Base-by-base conservation (phyloP, 345 rosid genomes). In the Brassica incana region DNA sequence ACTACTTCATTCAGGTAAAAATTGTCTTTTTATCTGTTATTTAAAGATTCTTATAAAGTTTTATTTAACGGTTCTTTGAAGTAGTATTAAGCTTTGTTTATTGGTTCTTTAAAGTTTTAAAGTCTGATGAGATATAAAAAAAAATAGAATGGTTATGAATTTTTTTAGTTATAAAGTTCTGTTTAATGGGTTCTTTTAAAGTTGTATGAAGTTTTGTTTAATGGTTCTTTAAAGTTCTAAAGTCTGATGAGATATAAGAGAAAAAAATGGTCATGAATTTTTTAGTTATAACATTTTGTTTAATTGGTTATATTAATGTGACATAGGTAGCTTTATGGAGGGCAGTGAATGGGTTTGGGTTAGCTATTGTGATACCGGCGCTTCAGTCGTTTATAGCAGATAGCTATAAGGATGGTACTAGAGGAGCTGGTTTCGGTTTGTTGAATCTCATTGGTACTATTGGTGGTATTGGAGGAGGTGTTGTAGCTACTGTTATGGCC, bases 381-480 rank as follows among this genome's bases (percentile, higher is more conserved):
- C 88, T 95, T 35, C 99, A 95, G 71, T 95, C 99, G 36, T 95
- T 92, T 38, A 91, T 95, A 9, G 99, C 99, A 16, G 99, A 95
- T 85, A 93, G 98, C 75, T 95, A 95, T 40, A 85, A 45, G 65
- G 98, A 91, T 80, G 88, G 87, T 36, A 90, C 85, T 9, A 88
- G 99, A 76, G 99, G 99, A 8, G 86, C 97, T 15, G 99, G 98
- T 45, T 95, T 95, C 11, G 98, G 99, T 58, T 45, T 95, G 85
- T 76, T 92, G 63, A 89, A 78, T 84, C 92, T 95, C 65, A 84
- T 95, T 70, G 99, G 99, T 66, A 82, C 88, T 0, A 65, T 91
- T 25, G 99, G 99, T 52, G 99, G 99, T 66, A 88, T 90, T 20
- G 99, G 99, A 77, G 99, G 99, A 35, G 99, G 98, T 65, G 99